Evolutionary conservation across 1,139 yeast species (phyloP), one percentile per base, ranked within the genome.

Genomic region (Eremothecium coryli): DNA sequence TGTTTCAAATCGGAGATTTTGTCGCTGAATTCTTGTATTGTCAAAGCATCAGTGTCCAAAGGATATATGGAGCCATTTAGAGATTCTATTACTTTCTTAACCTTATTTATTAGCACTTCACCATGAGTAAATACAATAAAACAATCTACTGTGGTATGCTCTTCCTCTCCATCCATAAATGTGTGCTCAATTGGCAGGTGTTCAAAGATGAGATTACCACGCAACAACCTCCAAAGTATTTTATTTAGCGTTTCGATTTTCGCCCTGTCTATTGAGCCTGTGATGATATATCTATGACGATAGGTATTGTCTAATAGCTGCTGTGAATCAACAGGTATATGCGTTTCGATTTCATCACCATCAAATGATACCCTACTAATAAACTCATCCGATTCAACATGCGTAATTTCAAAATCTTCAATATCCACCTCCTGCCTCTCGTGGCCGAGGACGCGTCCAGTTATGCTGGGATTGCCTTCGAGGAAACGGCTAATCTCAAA

Each of bases 81-180:
- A 0, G 88, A 76, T 35, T 70, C 76, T 11, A 79, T 66, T 26
- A 81, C 77, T 41, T 67, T 70, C 43, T 69, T 68, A 10, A 78
- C 80, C 41, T 76, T 70, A 22, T 63, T 57, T 32, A 73, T 60
- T 38, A 81, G 60, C 14, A 66, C 56, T 26, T 75, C 76, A 40
- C 93, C 93, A 55, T 81, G 90, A 9, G 82, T 73, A 52, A 75
- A 79, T 5, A 80, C 70, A 20, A 81, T 66, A 46, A 79, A 76
- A 11, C 76, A 74, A 46, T 71, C 78, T 45, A 77, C 76, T 28
- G 65, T 68, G 5, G 67, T 62, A 18, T 54, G 46, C 33, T 66
- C 70, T 2, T 62, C 59, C 9, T 60, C 51, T 31, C 66, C 64
- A 10, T 25, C 33, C 22, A 49, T 36, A 3, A 62, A 50, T 3